Percentiles rank a stretch among this genome's conserved stretches.
Conservation (phyloP, 192 early-diverging fungal species). For the Coemansia sp. region DNA sequence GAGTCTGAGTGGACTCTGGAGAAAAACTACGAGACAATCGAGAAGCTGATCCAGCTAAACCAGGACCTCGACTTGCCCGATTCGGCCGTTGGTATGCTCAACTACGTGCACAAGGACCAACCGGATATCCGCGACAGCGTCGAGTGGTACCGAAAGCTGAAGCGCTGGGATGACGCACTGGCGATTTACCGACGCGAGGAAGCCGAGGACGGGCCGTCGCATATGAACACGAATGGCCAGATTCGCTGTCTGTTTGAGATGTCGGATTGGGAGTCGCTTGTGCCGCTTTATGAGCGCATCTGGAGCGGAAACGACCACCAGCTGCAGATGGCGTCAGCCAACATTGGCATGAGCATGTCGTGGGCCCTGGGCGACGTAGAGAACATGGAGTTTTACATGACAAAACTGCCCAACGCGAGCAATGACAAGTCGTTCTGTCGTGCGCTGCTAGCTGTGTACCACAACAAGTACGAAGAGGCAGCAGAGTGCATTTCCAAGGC, state of each 20-base stretch:
- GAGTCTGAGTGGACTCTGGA: constrained; percentile 85
- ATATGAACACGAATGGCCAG: constrained; percentile 66
- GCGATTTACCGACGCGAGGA: constrained; percentile 78
- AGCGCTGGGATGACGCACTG: constrained; percentile 90
- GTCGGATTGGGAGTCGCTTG: constrained; percentile 87
- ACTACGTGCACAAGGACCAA: constrained; percentile 69
- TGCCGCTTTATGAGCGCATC: constrained; percentile 67
- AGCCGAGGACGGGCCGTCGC: constrained; percentile 18
- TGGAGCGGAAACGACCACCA: constrained; percentile 62
- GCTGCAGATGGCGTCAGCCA: constrained; percentile 71
- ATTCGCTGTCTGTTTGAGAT: constrained; percentile 89
- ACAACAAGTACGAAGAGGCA: constrained; percentile 73
- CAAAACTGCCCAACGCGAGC: constrained; percentile 61
- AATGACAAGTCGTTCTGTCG: constrained; percentile 76
- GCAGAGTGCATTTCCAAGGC: constrained; percentile 73
- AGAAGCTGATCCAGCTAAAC: constrained; percentile 87
- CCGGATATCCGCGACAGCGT: constrained; percentile 78
- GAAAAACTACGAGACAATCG: constrained; percentile 74
- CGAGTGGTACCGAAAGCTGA: constrained; percentile 88
- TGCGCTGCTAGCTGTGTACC: constrained; percentile 81
- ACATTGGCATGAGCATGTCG: constrained; percentile 79
- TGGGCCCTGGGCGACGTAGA: constrained; percentile 89
- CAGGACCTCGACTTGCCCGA: constrained; percentile 90
- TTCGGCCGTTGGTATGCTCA: constrained; percentile 90
- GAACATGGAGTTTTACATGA: constrained; percentile 87